phyloP scores from a whole-genome alignment of 2,329 filamentous ascomycete species.

The Geoglossum cookeanum region DNA sequence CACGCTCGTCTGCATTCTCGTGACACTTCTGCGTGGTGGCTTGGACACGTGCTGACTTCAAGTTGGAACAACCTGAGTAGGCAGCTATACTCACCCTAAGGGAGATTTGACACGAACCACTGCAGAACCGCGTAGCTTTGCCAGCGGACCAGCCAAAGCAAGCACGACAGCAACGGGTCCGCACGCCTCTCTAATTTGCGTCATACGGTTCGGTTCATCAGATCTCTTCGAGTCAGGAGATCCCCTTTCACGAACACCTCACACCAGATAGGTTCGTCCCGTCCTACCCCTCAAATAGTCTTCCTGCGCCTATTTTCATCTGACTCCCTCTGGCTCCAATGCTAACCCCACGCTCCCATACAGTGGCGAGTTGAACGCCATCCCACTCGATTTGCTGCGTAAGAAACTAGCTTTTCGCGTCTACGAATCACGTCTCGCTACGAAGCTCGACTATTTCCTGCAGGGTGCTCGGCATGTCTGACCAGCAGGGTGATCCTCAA shows the following conservation, averaged over 20 bases:
- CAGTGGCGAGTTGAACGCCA: not conserved
- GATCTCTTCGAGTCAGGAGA: constrained; percentile 2
- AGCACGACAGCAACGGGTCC: constrained; percentile 2
- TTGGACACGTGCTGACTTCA: constrained; percentile 2
- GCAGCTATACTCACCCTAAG: not conserved
- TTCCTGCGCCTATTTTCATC: not conserved
- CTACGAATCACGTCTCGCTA: constrained; percentile 2
- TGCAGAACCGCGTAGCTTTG: constrained; percentile 1
- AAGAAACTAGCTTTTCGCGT: not conserved
- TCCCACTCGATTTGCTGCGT: not conserved
- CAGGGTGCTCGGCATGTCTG: not conserved
- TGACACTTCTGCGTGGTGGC: constrained; percentile 3
- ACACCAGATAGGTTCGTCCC: constrained; percentile 2
- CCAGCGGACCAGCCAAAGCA: not conserved
- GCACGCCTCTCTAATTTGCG: not conserved
- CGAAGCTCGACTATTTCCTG: not conserved
- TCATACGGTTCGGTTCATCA: constrained; percentile 2
- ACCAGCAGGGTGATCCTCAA: not conserved
- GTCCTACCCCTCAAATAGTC: constrained; percentile 1
- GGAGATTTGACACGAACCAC: not conserved
- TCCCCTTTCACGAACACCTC: not conserved
- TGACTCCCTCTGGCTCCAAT: not conserved
- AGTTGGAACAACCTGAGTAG: constrained; percentile 1
- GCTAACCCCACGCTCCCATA: not conserved
- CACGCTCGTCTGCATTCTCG: constrained; percentile 2